phyloP scores from a whole-genome alignment of 768 basidiomycete species.

The Hygrocybe punicea region DNA sequence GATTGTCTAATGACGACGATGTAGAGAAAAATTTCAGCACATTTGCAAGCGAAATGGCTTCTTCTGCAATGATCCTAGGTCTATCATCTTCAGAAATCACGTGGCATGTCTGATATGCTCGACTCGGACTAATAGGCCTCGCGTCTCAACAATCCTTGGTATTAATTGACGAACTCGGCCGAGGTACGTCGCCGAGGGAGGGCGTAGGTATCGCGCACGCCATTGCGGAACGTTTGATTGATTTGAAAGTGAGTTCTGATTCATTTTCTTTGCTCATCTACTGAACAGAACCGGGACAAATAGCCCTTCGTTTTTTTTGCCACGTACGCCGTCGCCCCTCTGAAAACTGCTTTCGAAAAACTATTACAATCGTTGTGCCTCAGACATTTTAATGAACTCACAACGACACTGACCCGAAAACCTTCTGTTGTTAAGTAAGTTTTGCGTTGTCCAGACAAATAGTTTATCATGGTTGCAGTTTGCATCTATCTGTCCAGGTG shows the following conservation, averaged over 20 bases:
- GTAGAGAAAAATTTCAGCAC: slow-evolving; percentile 88
- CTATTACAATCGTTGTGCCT: background rate
- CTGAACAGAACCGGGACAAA: background rate
- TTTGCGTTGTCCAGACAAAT: background rate
- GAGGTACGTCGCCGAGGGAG: slow-evolving; percentile 84
- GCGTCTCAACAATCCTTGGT: slow-evolving; percentile 70
- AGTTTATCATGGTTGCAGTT: slow-evolving; percentile 39
- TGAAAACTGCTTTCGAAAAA: background rate
- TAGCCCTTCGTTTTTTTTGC: slow-evolving; percentile 89
- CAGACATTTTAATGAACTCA: slow-evolving; percentile 80
- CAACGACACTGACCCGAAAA: slow-evolving; percentile 67
- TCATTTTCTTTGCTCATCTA: background rate
- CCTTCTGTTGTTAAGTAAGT: slow-evolving; percentile 80
- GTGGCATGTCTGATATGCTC: background rate
- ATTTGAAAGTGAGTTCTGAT: slow-evolving; percentile 52
- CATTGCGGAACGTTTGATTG: slow-evolving; percentile 74
- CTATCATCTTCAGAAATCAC: background rate
- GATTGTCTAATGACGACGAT: slow-evolving; percentile 92
- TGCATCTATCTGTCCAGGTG: slow-evolving; percentile 82
- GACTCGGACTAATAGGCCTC: slow-evolving; percentile 49
- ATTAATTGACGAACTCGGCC: slow-evolving; percentile 88
- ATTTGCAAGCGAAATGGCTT: slow-evolving; percentile 93
- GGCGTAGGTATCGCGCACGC: slow-evolving; percentile 82
- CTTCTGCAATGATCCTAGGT: slow-evolving; percentile 89
- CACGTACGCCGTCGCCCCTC: slow-evolving; percentile 51